Evolutionary conservation across 495 filamentous ascomycete species (phyloP), one percentile per base, ranked within the genome.

Genomic region (Neurospora sp.): DNA sequence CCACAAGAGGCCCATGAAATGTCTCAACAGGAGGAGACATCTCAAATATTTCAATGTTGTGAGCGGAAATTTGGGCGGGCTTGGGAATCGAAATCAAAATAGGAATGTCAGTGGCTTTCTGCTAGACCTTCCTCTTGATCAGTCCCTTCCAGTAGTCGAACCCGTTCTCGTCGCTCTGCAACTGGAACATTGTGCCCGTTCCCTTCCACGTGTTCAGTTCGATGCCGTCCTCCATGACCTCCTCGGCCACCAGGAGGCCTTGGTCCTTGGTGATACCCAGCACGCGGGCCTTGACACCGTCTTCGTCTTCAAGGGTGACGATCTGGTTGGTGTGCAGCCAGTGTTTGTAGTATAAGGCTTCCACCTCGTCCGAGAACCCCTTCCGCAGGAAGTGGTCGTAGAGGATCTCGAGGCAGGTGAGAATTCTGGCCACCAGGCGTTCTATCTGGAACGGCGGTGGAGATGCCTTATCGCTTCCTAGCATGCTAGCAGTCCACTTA

Each of bases 151-250:
- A 95, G 83, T 98, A 99, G 84, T 99, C 96, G 84, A 99, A 99
- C 83, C 94, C 97, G 78, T 99, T 99, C 78, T 93, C 93, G 77
- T 99, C 96, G 81, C 92, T 98, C 84, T 98, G 94, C 81, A 99
- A 83, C 78, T 91, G 89, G 86, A 90, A 94, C 59, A 92, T 85
- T 80, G 88, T 91, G 2, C 95, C 94, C 11, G 93, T 98, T 1
- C 84, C 80, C 73, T 89, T 82, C 73, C 75, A 62, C 13, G 73
- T 75, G 7, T 78, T 77, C 24, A 66, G 54, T 9, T 77, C 76
- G 39, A 77, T 74, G 76, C 92, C 93, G 59, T 91, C 87, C 84
- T 84, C 89, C 4, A 87, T 89, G 70, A 97, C 76, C 84, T 97
- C 96, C 80, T 97, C 91, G 2, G 90, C 95, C 72, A 89, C 85